phyloP scores from a whole-genome alignment of 2,329 filamentous ascomycete genomes.

The Cladosporium sp. region DNA sequence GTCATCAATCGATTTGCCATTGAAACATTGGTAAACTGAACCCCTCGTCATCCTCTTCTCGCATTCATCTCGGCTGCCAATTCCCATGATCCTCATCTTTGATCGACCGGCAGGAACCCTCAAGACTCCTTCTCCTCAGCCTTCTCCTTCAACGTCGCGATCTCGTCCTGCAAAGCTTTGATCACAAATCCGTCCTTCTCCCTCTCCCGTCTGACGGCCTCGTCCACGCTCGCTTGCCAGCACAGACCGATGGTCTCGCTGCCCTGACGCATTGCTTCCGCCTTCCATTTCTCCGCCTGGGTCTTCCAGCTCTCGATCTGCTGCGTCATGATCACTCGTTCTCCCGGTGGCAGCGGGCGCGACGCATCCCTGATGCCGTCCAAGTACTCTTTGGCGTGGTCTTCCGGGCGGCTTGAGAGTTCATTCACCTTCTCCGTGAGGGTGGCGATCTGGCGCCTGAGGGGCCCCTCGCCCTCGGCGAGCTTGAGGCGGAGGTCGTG shows the following conservation, averaged over 20 bases:
- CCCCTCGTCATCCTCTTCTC: no score
- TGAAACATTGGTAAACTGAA: no score
- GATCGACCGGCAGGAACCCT: no score
- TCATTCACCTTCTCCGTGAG: neutral
- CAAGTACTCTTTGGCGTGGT: neutral
- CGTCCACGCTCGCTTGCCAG: slow-evolving; percentile 22
- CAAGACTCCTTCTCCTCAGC: neutral
- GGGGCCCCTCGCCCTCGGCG: neutral
- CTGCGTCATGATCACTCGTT: slow-evolving; percentile 17
- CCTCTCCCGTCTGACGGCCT: slow-evolving; percentile 22
- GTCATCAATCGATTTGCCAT: no score
- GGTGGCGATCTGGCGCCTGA: neutral
- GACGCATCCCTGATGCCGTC: neutral
- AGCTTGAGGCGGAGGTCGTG: neutral
- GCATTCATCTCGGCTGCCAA: no score
- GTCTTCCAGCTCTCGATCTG: slow-evolving; percentile 16
- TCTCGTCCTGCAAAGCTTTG: slow-evolving; percentile 14
- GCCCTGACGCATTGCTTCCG: slow-evolving; percentile 18
- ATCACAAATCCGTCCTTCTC: slow-evolving; percentile 21
- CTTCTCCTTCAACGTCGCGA: neutral
- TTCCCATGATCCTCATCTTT: no score
- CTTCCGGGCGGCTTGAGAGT: neutral
- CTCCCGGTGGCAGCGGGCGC: slow-evolving; percentile 1
- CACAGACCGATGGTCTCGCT: slow-evolving; percentile 15
- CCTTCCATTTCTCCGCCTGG: slow-evolving; percentile 19